Base-by-base conservation (phyloP, 2,329 filamentous ascomycete genomes). In the Penicillium freii region DNA sequence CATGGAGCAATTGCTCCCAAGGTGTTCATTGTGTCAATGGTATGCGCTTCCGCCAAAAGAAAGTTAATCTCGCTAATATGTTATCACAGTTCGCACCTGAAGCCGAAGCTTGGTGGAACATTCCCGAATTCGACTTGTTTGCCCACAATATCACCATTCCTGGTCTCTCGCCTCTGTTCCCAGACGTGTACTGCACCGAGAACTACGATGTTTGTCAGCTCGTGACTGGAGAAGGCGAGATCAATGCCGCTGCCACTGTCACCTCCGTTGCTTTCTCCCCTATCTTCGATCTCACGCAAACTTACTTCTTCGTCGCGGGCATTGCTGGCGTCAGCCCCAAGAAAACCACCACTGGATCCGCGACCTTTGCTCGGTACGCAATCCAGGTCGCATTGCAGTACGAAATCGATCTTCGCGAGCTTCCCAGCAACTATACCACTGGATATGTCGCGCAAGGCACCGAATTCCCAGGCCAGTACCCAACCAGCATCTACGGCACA, bases 311-410 rank as follows among this genome's bases (percentile, higher is more conserved):
- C 56, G 72, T 90, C 31, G 84, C 82, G 1, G 89, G 89, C 2
- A 91, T 92, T 60, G 88, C 85, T 1, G 89, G 89, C n/a, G 80
- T 90, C 43, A 91, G 85, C 70, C 89, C 89, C 0, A 83, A 86
- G 59, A 74, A 84, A 27, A 85, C 81, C 23, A 90, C 88, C 0
- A 78, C 89, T 5, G 84, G 83, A 44, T 82, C 82, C 40, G 87
- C 90, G 0, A 86, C 87, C 1, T 84, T 92, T 53, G 82, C 86
- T 38, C 82, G 84, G 23, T 92, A 86, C 67, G 84, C 87, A 0
- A 81, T 92, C 5, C 89, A 92, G 69, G 87, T 91, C 3, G 88
- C 86, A 0, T 77, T 91, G 52, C 88, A 92, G 71, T 89, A 91
- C 62, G 89, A 92, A 72, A 84, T 92, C 59, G 88, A 91, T 64